These are phyloP conservation scores for Parafenestella ontariensis DNA, from an alignment of 2,329 filamentous ascomycete species.

Conservation along the genomic window DNA sequence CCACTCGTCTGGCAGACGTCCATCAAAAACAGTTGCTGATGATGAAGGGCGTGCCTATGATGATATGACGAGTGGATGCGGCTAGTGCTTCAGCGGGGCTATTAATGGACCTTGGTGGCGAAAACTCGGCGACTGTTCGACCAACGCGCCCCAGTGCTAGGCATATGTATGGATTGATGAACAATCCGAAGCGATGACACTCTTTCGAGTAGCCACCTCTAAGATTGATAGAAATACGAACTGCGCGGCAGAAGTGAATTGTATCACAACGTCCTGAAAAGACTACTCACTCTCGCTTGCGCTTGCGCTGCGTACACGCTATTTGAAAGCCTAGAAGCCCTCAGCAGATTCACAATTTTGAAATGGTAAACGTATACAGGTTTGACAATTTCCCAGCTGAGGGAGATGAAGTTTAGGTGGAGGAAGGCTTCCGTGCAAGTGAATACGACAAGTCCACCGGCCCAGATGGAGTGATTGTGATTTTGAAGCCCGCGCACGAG, in stretches of 20 bases:
- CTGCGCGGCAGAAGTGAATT: too few species aligned
- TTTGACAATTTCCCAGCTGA: neutral
- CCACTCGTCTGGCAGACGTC: too few species aligned
- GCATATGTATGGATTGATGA: neutral
- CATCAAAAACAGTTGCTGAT: neutral
- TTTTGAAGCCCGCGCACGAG: neutral
- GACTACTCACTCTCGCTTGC: neutral
- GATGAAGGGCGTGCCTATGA: neutral
- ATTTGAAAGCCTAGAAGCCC: too few species aligned
- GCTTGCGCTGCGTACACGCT: neutral
- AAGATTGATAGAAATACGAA: neutral
- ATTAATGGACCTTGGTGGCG: neutral
- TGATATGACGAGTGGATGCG: neutral
- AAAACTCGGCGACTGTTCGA: neutral
- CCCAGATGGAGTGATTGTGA: neutral
- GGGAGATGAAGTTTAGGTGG: neutral
- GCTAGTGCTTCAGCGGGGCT: neutral
- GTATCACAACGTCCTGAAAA: neutral
- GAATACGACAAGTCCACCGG: neutral
- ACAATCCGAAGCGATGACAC: neutral
- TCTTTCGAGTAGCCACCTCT: neutral
- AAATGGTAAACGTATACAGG: neutral
- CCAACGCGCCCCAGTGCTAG: too few species aligned
- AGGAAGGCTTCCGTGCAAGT: neutral
- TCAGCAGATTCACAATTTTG: neutral